Base-by-base conservation (phyloP, 495 filamentous ascomycete genomes). In the Darksidea phi region DNA sequence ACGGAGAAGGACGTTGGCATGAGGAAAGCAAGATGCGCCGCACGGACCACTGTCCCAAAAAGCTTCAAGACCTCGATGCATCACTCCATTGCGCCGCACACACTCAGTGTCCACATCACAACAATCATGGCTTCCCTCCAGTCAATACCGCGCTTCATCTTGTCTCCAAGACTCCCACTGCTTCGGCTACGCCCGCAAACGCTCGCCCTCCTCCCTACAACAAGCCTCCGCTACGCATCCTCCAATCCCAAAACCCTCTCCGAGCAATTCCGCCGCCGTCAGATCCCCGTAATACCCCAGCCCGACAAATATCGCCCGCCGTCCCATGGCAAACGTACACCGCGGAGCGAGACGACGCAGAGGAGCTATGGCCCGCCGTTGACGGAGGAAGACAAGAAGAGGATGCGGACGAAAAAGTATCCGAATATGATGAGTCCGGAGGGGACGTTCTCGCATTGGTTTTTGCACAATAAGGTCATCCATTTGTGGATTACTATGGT, bases 231-330 rank as follows among this genome's bases (percentile, higher is more conserved):
- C 57, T 36, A 68, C 53, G 61, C 66, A 21, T 68, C 65, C 20
- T 54, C 46, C 7, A 47, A 47, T 3, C 52, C 48, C 2, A 59
- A 63, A 17, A 23, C 55, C 11, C 41, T 55, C 12, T 34, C 61
- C 15, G 48, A 57, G 60, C 53, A 47, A 18, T 43, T 57, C 6
- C 55, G 28, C 7, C 32, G 48, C 26, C 38, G 86, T 86, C 26
- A 26, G n/a, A 42, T 24, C 63, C 80, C 79, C 18, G 78, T 88
- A 1, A 86, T 96, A 59, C 85, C 82, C 54, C 87, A 94, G 72
- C 91, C 91, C 2, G 82, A 86, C 61, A 85, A 85, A 61, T 95
- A 94, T 77, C 87, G 85, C 49, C 91, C 91, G 0, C 91, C 91
- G 0, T 96, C 91, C 0, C 91, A 96, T 72, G 83, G 83, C 25